Percentiles rank a stretch among this genome's conserved stretches.
Conservation (phyloP, 2,329 filamentous ascomycete species). For the Seiridium unicorne region DNA sequence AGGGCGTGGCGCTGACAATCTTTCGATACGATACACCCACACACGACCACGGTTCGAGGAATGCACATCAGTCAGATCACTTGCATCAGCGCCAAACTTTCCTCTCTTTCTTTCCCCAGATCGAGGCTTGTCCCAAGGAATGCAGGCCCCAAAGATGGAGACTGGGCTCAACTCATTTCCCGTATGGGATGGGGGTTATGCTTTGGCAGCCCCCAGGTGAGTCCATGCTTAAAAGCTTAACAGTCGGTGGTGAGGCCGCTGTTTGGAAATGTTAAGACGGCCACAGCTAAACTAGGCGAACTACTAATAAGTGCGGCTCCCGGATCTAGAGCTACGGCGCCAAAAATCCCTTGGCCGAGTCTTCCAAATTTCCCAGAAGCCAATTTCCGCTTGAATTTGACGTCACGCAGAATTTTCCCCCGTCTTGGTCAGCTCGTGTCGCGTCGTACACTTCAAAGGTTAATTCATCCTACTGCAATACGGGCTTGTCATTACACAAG, state of each 20-base stretch:
- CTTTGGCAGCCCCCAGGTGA: background rate
- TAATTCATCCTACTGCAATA: background rate
- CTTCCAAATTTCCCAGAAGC: background rate
- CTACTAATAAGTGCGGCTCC: background rate
- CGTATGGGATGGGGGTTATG: too few species aligned
- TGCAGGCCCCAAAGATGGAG: too few species aligned
- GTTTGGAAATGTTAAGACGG: background rate
- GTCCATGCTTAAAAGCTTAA: slow-evolving; percentile 1
- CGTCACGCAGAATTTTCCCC: background rate
- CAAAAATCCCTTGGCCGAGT: background rate
- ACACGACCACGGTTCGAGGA: too few species aligned
- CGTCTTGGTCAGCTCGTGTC: background rate
- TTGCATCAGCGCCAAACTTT: too few species aligned
- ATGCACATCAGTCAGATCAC: too few species aligned
- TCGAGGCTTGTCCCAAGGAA: too few species aligned
- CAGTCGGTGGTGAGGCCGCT: background rate
- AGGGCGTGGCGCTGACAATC: too few species aligned
- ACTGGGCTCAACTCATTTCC: background rate
- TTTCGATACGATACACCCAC: too few species aligned
- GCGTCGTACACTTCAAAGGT: background rate
- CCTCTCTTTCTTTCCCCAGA: too few species aligned
- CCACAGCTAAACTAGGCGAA: background rate
- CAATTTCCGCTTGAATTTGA: slow-evolving; percentile 4
- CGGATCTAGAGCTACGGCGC: background rate
- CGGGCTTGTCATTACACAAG: too few species aligned